Evolutionary conservation across 2,329 filamentous ascomycete species (phyloP).

Genomic region (Boeremia lycopersici): DNA sequence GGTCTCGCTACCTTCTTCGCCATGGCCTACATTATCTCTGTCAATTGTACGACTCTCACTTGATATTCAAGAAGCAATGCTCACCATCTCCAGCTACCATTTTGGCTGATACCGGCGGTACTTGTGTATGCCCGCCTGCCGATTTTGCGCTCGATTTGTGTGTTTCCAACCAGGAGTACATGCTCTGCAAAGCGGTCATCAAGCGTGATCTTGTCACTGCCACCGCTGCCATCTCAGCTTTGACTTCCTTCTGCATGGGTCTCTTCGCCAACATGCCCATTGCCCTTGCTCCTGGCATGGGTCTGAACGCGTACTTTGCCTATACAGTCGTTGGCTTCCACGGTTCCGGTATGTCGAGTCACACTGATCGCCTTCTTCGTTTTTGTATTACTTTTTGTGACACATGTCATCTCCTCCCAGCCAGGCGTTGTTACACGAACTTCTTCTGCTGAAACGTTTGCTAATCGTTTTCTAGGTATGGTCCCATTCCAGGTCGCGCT

Average conservation of each 20-base stretch:
- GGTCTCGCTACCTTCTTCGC: conserved; percentile 72
- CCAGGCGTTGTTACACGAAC: conserved; percentile 3
- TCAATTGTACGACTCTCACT: conserved; percentile 56
- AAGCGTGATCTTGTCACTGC: conserved; percentile 83
- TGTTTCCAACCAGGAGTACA: conserved; percentile 62
- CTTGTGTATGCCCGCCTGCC: conserved; percentile 68
- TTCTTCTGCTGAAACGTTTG: conserved; percentile 11
- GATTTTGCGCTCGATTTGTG: conserved; percentile 58
- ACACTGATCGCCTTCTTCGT: conserved; percentile 18
- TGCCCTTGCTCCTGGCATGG: conserved; percentile 76
- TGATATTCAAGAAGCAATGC: conserved; percentile 10
- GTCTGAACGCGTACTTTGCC: conserved; percentile 85
- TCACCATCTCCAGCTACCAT: conserved; percentile 56
- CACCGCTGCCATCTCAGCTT: conserved; percentile 79
- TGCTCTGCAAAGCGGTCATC: conserved; percentile 66
- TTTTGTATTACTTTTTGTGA: conserved; percentile 23
- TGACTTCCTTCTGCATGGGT: conserved; percentile 84
- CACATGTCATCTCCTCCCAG: conserved; percentile 15
- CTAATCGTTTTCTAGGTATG: conserved; percentile 44
- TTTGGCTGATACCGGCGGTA: conserved; percentile 73
- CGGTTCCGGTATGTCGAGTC: conserved; percentile 62
- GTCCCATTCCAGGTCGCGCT: conserved; percentile 78
- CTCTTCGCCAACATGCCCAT: conserved; percentile 81
- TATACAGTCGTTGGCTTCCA: conserved; percentile 81
- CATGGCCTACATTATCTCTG: conserved; percentile 66